These are phyloP conservation scores for Pichia cephalocereana DNA, from an alignment of 805 yeast genomes.

Conservation along the genomic window DNA sequence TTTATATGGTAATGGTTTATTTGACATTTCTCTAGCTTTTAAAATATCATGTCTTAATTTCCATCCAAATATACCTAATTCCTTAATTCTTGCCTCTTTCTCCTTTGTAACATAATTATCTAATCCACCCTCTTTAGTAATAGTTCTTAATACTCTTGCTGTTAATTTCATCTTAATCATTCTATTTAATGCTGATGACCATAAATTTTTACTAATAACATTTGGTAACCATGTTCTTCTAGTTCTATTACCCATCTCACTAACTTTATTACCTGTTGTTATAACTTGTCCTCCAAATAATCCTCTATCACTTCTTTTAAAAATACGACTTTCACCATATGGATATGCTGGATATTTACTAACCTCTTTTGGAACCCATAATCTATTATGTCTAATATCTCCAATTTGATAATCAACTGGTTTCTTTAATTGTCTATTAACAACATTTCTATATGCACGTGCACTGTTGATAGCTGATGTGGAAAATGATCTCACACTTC, in stretches of 20 bases:
- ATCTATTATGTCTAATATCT: conserved; percentile 36
- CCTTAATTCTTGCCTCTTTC: conserved; percentile 82
- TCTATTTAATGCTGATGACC: conserved; percentile 72
- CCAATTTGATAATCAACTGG: conserved; percentile 42
- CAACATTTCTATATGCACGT: conserved; percentile 32
- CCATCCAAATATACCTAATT: conserved; percentile 92
- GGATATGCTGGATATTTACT: conserved; percentile 56
- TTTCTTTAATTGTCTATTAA: conserved; percentile 36
- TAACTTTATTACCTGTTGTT: conserved; percentile 64
- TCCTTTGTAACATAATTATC: conserved; percentile 84
- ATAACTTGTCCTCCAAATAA: conserved; percentile 84
- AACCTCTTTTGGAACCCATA: conserved; percentile 34
- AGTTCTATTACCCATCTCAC: conserved; percentile 66
- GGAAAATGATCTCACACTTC: conserved; percentile 7
- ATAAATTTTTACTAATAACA: conserved; percentile 61
- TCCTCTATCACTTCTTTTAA: conserved; percentile 81
- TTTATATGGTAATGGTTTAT: conserved; percentile 29
- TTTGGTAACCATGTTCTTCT: conserved; percentile 77
- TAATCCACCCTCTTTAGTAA: conserved; percentile 90
- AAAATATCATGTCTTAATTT: conserved; percentile 69
- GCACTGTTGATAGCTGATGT: conserved; percentile 14
- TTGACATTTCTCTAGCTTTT: conserved; percentile 32
- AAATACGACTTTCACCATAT: conserved; percentile 68
- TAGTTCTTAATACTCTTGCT: conserved; percentile 75
- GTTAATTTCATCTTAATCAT: conserved; percentile 54